Percentiles rank a stretch among this genome's conserved stretches.
These are phyloP conservation scores for Mycena floridula DNA, from an alignment of 768 basidiomycete genomes.

Conservation along the genomic window DNA sequence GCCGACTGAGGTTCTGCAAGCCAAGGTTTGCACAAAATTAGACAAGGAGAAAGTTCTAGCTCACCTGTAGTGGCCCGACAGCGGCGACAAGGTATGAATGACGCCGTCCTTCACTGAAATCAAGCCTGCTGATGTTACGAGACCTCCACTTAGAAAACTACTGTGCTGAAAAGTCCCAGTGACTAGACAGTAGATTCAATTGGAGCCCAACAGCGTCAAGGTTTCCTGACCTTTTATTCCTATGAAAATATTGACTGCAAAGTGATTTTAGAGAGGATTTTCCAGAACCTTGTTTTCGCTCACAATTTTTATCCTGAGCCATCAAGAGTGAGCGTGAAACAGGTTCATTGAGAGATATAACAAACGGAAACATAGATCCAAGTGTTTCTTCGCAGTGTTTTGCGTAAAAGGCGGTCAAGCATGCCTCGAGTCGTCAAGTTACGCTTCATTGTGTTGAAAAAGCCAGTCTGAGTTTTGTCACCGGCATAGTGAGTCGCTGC, in stretches of 20 bases:
- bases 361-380: constrained; percentile 66
- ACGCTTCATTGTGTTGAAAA: constrained; percentile 32
- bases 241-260: constrained; percentile 54
- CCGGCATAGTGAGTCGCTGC: constrained; percentile 40
- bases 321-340: constrained; percentile 2
- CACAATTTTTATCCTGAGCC: constrained; percentile 47
- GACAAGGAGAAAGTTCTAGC: no score
- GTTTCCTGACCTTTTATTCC: constrained; percentile 49
- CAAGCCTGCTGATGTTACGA: constrained; percentile 60
- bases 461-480: constrained; percentile 24
- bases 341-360: constrained; percentile 5
- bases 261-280: no score
- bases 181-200: constrained; percentile 16
- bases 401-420: constrained; percentile 46
- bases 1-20: no score
- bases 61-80: constrained; percentile 62
- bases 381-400: constrained; percentile 53
- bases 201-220: not conserved
- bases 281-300: no score
- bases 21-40: no score
- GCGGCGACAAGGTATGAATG: constrained; percentile 54
- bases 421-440: constrained; percentile 47
- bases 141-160: constrained; percentile 49
- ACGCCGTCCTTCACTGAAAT: constrained; percentile 58
- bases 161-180: constrained; percentile 65